A percentile compares a stretch with the other conserved stretches of the same genome.
These are phyloP conservation scores for Abortiporus biennis DNA, from an alignment of 1,284 basidiomycete species.

Conservation along the genomic window DNA sequence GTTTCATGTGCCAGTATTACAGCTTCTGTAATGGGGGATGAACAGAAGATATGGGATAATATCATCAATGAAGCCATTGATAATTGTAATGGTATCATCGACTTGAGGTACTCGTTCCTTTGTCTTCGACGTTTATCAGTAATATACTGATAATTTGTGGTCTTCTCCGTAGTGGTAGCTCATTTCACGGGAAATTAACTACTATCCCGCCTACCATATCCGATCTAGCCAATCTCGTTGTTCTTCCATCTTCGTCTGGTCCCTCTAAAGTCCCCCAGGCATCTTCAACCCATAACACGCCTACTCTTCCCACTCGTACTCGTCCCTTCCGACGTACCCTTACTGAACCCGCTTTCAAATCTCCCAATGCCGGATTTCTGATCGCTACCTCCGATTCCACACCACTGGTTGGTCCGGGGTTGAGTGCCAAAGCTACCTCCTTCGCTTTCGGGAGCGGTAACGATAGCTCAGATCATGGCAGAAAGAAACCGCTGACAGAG, in stretches of 20 bases:
- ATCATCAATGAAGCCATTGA: constrained; percentile 17
- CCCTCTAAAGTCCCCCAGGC: too few species aligned
- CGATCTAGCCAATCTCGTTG: constrained; percentile 35
- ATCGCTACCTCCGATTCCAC: too few species aligned
- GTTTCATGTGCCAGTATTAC: too few species aligned
- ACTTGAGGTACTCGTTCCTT: constrained; percentile 13
- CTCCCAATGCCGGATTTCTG: neutral
- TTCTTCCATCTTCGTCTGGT: constrained; percentile 23
- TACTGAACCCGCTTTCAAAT: neutral
- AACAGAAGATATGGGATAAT: constrained; percentile 17
- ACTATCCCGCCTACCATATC: constrained; percentile 34
- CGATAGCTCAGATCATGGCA: neutral
- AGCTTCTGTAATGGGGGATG: too few species aligned
- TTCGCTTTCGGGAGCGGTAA: too few species aligned
- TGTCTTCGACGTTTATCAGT: neutral
- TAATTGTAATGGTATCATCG: constrained; percentile 14
- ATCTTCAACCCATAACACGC: neutral
- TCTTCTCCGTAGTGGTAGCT: constrained; percentile 3
- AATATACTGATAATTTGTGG: neutral
- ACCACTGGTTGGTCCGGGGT: neutral
- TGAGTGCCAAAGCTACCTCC: constrained; percentile 1
- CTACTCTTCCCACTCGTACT: neutral
- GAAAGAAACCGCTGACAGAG: constrained; percentile 20
- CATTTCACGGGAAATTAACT: constrained; percentile 29
- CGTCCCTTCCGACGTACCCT: neutral